These are phyloP conservation scores for Trichoderma simmonsii DNA, from an alignment of 2,329 filamentous ascomycete genomes.

Conservation along the genomic window DNA sequence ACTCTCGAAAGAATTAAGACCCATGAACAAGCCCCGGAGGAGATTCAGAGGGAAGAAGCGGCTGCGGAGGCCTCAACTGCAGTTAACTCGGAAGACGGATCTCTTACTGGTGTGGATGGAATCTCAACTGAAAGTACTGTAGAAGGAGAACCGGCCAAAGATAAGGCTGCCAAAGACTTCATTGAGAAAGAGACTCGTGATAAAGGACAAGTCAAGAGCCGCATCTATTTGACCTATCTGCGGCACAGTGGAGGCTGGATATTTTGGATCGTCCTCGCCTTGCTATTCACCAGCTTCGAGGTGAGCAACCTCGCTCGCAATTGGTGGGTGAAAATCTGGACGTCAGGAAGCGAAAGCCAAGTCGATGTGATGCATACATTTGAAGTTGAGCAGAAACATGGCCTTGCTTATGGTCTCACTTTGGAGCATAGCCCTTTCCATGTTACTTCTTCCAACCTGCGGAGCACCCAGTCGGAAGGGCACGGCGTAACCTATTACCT, in stretches of 20 bases:
- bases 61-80: slow-evolving; percentile 43
- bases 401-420: slow-evolving; percentile 44
- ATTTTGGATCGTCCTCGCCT: slow-evolving; percentile 56
- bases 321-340: slow-evolving; percentile 66
- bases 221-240: slow-evolving; percentile 67
- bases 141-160: slow-evolving; percentile 42
- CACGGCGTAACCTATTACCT: slow-evolving; percentile 61
- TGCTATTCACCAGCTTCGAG: slow-evolving; percentile 55
- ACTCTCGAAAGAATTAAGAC: slow-evolving; percentile 55
- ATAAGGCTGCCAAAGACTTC: slow-evolving; percentile 62
- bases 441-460: slow-evolving; percentile 33
- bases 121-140: slow-evolving; percentile 38
- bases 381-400: slow-evolving; percentile 30
- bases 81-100: slow-evolving; percentile 54
- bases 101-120: slow-evolving; percentile 38
- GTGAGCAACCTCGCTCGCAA: slow-evolving; percentile 55
- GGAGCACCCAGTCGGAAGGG: slow-evolving; percentile 27
- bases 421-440: slow-evolving; percentile 46
- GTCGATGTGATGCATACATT: slow-evolving; percentile 18
- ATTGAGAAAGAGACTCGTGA: slow-evolving; percentile 73
- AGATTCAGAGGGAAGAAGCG: slow-evolving; percentile 45
- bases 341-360: slow-evolving; percentile 32
- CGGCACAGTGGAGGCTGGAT: slow-evolving; percentile 60
- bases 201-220: slow-evolving; percentile 63
- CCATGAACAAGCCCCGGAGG: slow-evolving; percentile 48